Conservation (phyloP, 2,329 filamentous ascomycete species). For the Sclerotinia borealis region DNA sequence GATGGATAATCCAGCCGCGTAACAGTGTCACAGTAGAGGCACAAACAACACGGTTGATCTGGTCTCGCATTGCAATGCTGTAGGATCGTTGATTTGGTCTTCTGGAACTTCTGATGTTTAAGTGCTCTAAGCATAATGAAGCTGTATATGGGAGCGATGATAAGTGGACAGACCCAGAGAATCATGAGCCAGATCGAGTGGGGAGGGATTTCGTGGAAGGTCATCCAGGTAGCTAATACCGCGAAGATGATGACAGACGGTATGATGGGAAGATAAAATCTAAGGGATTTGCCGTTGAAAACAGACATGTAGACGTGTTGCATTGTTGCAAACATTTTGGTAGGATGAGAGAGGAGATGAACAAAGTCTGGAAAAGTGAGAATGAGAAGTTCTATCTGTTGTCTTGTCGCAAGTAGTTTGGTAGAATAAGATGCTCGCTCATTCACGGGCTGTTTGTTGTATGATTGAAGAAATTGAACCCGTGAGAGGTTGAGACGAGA, state of each 20-base stretch:
- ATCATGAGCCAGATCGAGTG: neutral
- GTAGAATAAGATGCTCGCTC: too few relatives aligned
- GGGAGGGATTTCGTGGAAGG: neutral
- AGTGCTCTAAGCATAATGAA: neutral
- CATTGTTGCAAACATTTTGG: too few relatives aligned
- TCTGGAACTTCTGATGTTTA: neutral
- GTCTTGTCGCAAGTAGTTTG: neutral
- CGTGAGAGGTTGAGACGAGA: too few relatives aligned
- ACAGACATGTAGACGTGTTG: too few relatives aligned
- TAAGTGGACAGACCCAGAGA: neutral
- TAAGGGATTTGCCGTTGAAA: too few relatives aligned
- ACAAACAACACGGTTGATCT: neutral
- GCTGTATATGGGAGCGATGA: neutral
- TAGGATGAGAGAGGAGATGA: too few relatives aligned
- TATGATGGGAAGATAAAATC: too few relatives aligned
- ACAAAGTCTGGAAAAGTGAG: too few relatives aligned
- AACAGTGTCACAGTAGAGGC: neutral
- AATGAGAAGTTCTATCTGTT: too few relatives aligned
- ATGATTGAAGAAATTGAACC: too few relatives aligned
- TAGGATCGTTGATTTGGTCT: neutral
- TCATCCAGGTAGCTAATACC: neutral
- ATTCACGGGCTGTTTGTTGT: neutral
- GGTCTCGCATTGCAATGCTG: neutral
- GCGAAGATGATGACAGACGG: neutral
- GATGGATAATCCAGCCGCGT: neutral